Evolutionary conservation across 306 rosid genomes (phyloP), one percentile per base, ranked within the genome.

Genomic region (Casuarina glauca): DNA sequence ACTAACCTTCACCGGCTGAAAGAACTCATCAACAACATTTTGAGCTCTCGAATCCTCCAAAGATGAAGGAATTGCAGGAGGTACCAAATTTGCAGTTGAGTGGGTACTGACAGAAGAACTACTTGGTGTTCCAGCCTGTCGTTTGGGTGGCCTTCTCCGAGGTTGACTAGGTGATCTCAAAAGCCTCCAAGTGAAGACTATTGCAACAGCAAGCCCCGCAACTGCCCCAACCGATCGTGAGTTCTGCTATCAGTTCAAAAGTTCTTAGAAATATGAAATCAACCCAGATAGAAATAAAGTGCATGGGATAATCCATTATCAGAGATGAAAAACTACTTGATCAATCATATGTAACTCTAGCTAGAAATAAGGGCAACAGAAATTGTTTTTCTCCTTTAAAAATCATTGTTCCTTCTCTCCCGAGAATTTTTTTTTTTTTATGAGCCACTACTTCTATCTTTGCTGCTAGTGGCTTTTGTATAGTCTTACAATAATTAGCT

Each of bases 151-250:
- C 89, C 97, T 89, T 74, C 85, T 82, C 51, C 81, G 97, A 75
- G 93, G 64, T 39, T 42, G 86, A 84, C 80, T 52, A 13, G 97
- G 95, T 52, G 93, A 72, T 82, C 93, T 89, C 79, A 92, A 88
- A 78, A 92, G 89, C 87, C 96, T 88, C 98, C 97, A 95, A 2
- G 97, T 88, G 88, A 95, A 92, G 52, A 91, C 86, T 74, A 95
- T 85, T 12, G 97, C 97, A 60, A 95, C 83, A 67, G 96, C 97
- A 73, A 95, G 86, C 70, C 98, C 97, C 45, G 97, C 96, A 49
- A 95, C 78, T 5, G 97, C 98, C 74, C 98, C 95, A 73, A 92
- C 70, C 61, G 97, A 92, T 42, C 89, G 92, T 45, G 85, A 49
- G 84, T 92, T 92, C 98, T 94, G 89, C 52, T 50, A 87, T 45